A percentile compares a stretch with the other conserved stretches of the same genome.
Conservation (phyloP, 306 rosid genomes). For the Psophocarpus tetragonolobus region DNA sequence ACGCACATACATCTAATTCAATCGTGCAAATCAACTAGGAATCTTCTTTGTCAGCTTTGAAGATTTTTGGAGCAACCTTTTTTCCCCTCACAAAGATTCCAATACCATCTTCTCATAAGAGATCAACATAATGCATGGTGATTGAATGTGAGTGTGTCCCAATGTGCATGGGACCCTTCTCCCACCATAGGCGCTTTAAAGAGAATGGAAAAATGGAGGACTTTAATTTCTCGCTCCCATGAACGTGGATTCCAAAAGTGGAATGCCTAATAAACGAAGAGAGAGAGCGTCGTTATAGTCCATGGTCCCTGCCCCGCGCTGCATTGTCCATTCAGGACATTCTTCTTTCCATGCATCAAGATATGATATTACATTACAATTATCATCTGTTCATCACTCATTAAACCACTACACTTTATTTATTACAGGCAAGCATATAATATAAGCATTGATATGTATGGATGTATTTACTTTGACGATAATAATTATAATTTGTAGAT, state of each 20-base stretch:
- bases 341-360: conserved; percentile 26
- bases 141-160: conserved; percentile 38
- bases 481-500: no score
- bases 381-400: conserved; percentile 3
- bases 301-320: background rate
- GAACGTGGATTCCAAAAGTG: conserved; percentile 52
- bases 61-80: conserved; percentile 35
- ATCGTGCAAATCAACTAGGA: conserved; percentile 45
- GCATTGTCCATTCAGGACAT: conserved; percentile 17
- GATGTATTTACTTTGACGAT: no score
- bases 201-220: conserved; percentile 35
- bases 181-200: conserved; percentile 26
- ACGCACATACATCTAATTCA: conserved; percentile 18
- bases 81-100: conserved; percentile 48
- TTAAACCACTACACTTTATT: no score
- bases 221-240: conserved; percentile 45
- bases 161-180: conserved; percentile 48
- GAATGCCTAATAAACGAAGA: conserved; percentile 37
- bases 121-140: conserved; percentile 35
- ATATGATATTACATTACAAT: no score
- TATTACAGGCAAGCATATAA: no score
- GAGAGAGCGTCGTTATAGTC: conserved; percentile 18
- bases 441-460: no score
- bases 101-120: conserved; percentile 56
- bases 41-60: conserved; percentile 58